Base-by-base conservation (phyloP, 345 rosid species). In the Noccaea caerulescens region DNA sequence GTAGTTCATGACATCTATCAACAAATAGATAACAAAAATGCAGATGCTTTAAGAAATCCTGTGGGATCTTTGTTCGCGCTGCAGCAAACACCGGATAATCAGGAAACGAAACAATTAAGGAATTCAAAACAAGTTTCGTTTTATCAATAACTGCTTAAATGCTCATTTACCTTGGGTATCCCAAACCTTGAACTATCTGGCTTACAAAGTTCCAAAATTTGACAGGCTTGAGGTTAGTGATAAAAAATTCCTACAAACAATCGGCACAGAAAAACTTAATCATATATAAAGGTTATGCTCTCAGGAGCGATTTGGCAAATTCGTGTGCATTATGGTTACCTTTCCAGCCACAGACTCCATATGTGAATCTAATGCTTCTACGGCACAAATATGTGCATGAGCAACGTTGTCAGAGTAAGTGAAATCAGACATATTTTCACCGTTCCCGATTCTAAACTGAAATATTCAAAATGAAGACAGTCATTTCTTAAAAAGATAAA, bases 351-450 rank as follows among this genome's bases (percentile, higher is more conserved):
- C 94, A 79, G 75, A 81, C 49, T 87, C 81, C 69, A 64, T 78
- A 57, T 72, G 82, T 41, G 89, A 80, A 80, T 84, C 92, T 79
- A 93, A 66, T 75, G 97, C 88, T 82, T 86, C 87, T 47, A 75
- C 83, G 6, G 95, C 93, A 65, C 95, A 88, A 45, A 93, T 77
- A 77, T 87, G 87, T 50, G 98, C 96, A 84, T 86, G 96, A 64
- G 82, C 79, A 69, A 85, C 95, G 78, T 93, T 93, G 83, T 93
- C 98, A 65, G 64, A 81, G 82, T 83, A 93, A 63, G 91, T 93
- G 72, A 93, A 93, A 83, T 93, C 97, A 0, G 90, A 86, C 87
- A 84, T 69, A 79, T 87, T 93, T 78, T 83, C 97, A 80, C 93
- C 94, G 52, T 72, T 82, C 76, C 96, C 97, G 71, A 84, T 44